Base-by-base conservation (phyloP, 2,329 filamentous ascomycete species). In the Penicillium brevicompactum region DNA sequence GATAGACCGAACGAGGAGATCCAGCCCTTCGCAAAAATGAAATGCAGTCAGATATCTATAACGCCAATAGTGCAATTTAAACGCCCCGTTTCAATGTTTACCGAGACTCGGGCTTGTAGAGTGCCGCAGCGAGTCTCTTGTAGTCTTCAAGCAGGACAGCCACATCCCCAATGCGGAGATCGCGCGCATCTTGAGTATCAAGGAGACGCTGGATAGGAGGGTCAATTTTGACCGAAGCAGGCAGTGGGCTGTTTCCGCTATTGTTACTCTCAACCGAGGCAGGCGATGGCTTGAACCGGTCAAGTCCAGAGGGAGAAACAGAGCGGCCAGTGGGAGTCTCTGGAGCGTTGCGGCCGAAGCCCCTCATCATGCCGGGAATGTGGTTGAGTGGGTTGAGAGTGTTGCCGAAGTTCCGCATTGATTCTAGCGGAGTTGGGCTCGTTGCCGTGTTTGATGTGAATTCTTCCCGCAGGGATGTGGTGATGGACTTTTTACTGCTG, bases 351-450 rank as follows among this genome's bases (percentile, higher is more conserved):
- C 76, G 74, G 24, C 90, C 89, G 65, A 96, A 93, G 1, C 87
- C 87, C 53, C 89, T 85, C 63, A 95, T 88, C 69, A 94, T 91
- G 32, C 86, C 82, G 8, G 88, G 86, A 49, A 96, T 84, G 49
- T 91, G 85, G 43, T 87, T 90, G 70, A 96, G 87, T 3, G 91
- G 91, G 66, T 96, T 96, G 32, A 96, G 78, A 1, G 88, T 87
- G 70, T 84, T 94, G 37, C 91, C 87, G 57, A 96, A 82, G 69
- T 84, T 93, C 51, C 90, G 86, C 78, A 96, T 87, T 11, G 90
- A 91, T 60, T 95, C 91, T 2, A 95, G 84, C 11, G 89, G 87
- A 3, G 87, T 87, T 57, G 66, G 63, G 8, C 59, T 62, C 7
- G 76, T 64, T 43, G 61, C 56, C 31, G 67, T 44, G 3, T 59